Evolutionary conservation across 495 filamentous ascomycete genomes (phyloP).

Genomic region (Penicillium mononematosum): DNA sequence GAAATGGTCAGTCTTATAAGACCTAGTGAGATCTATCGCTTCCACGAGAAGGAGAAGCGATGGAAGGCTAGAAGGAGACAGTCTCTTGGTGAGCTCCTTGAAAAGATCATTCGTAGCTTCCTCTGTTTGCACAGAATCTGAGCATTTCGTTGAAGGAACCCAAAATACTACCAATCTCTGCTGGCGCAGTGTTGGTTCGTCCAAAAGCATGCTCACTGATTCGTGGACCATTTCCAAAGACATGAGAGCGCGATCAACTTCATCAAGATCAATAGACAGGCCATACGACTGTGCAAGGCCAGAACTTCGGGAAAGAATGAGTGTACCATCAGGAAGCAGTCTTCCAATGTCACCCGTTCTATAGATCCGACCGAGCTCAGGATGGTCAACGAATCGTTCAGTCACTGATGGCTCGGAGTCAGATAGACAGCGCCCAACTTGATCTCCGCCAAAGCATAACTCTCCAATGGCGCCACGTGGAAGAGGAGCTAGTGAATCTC

Average conservation of each 20-base stretch:
- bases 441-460: conserved; percentile 79
- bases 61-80: conserved; percentile 71
- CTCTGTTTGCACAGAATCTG: conserved; percentile 10
- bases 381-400: conserved; percentile 63
- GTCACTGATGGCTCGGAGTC: conserved; percentile 53
- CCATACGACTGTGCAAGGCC: conserved; percentile 69
- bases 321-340: conserved; percentile 64
- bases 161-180: conserved; percentile 60
- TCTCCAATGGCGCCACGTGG: conserved; percentile 72
- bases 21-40: conserved; percentile 58
- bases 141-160: conserved; percentile 36
- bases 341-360: conserved; percentile 70
- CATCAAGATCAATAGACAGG: conserved; percentile 62
- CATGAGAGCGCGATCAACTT: conserved; percentile 60
- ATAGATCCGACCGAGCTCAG: conserved; percentile 64
- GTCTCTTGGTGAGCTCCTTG: conserved; percentile 32
- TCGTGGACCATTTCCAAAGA: conserved; percentile 43
- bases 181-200: conserved; percentile 17
- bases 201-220: conserved; percentile 53
- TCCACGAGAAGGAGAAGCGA: conserved; percentile 64
- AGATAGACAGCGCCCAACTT: conserved; percentile 50
- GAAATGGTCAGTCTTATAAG: conserved; percentile 61
- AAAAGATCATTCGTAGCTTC: conserved; percentile 40
- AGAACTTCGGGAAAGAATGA: conserved; percentile 60
- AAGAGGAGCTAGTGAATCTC: conserved; percentile 41